A percentile compares a stretch with the other conserved stretches of the same genome.
Evolutionary conservation across 176 grass and related monocot species (phyloP).

Genomic region (Cenchrus purpureus): DNA sequence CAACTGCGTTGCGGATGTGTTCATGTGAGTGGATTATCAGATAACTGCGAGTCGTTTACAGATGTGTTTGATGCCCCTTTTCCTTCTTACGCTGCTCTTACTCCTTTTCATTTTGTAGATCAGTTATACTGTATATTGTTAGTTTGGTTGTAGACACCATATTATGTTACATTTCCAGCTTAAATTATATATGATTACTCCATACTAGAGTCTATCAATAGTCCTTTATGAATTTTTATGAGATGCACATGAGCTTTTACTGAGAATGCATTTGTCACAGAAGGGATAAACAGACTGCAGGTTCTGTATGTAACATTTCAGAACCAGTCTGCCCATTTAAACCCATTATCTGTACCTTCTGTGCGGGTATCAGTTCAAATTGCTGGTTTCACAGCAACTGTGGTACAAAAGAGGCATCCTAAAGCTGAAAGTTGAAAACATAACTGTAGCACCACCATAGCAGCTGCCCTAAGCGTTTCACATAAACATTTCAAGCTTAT

Average conservation of each 20-base stretch:
- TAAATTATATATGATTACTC: not conserved
- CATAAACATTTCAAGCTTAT: not conserved
- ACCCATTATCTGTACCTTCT: not conserved
- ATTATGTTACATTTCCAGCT: not conserved
- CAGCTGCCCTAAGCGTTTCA: not conserved
- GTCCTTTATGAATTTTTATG: not conserved
- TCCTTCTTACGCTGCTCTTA: not conserved
- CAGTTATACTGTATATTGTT: not conserved
- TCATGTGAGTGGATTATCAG: conserved; percentile 15
- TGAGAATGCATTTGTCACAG: not conserved
- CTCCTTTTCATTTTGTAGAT: not conserved
- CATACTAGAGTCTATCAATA: not conserved
- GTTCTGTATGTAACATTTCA: not conserved
- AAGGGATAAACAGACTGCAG: not conserved
- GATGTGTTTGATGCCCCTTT: not conserved
- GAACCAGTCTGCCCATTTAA: not conserved
- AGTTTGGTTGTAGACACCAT: not conserved
- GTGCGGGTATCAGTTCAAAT: not conserved
- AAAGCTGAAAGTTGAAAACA: not conserved
- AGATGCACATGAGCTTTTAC: not conserved
- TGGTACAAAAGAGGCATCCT: not conserved
- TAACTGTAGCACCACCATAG: not conserved
- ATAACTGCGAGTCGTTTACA: not conserved
- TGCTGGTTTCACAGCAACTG: not conserved
- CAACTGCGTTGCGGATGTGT: conserved; percentile 29